phyloP scores from a whole-genome alignment of 129 eudicot species.

The Lactuca saligna region DNA sequence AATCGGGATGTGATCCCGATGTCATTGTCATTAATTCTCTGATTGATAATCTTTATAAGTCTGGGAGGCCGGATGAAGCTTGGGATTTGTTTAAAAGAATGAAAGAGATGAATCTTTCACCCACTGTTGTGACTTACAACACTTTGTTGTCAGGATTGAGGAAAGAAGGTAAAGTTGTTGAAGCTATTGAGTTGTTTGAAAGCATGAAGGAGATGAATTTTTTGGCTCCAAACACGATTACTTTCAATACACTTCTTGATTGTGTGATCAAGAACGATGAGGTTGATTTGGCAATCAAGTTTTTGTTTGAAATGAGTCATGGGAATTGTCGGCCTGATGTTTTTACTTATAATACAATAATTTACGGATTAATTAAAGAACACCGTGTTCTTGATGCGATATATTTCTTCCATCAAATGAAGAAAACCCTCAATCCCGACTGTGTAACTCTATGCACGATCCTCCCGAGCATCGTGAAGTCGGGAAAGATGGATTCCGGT shows the following conservation, averaged over 20 bases:
- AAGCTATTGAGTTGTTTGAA: conserved; percentile 56
- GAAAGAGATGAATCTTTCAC: conserved; percentile 72
- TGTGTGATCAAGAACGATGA: conserved; percentile 83
- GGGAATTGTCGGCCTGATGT: conserved; percentile 70
- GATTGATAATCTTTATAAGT: conserved; percentile 82
- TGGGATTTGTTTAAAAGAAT: conserved; percentile 73
- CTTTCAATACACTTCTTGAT: conserved; percentile 80
- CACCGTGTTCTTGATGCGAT: conserved; percentile 71
- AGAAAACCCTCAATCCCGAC: conserved; percentile 65
- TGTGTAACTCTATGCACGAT: conserved; percentile 68
- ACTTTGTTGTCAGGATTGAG: conserved; percentile 85
- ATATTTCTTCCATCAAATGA: conserved; percentile 89
- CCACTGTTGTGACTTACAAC: conserved; percentile 90
- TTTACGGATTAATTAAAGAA: conserved; percentile 69
- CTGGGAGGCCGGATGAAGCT: conserved; percentile 76
- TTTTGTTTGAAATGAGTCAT: conserved; percentile 60
- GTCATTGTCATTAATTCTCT: conserved; percentile 73
- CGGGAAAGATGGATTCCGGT: conserved; percentile 71
- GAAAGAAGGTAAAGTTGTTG: conserved; percentile 77
- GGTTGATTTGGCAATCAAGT: conserved; percentile 73
- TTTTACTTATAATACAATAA: conserved; percentile 81
- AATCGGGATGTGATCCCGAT: conserved; percentile 71
- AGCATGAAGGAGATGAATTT: conserved; percentile 41
- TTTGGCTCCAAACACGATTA: conserved; percentile 68
- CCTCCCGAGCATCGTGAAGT: conserved; percentile 73